Evolutionary conservation across 345 rosid species (phyloP).

Genomic region (Erucastrum elatum): DNA sequence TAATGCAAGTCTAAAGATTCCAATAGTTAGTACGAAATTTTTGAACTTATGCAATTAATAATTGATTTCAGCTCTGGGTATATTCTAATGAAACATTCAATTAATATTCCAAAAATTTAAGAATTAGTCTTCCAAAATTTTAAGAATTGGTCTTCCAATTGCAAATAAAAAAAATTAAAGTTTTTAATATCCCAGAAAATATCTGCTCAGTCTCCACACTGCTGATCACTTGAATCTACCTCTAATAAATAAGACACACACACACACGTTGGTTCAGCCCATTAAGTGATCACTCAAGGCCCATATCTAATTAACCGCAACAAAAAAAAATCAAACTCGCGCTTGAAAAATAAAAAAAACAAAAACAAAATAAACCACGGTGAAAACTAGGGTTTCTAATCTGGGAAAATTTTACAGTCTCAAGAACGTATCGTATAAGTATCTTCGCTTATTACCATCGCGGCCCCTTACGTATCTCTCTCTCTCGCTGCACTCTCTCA

Average conservation of each 20-base stretch:
- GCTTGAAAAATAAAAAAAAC: neutral
- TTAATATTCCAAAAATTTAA: too few species aligned
- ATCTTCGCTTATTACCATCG: neutral
- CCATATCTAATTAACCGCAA: slow-evolving; percentile 9
- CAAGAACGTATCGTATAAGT: neutral
- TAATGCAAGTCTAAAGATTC: neutral
- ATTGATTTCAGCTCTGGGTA: neutral
- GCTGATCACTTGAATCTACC: too few species aligned
- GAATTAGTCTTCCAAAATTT: too few species aligned
- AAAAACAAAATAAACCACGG: slow-evolving; percentile 3
- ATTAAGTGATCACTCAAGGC: slow-evolving; percentile 17
- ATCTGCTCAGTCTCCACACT: neutral
- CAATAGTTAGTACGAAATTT: neutral
- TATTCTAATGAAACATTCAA: neutral
- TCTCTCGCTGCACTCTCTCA: neutral
- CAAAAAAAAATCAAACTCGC: neutral
- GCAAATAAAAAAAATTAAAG: too few species aligned
- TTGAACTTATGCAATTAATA: neutral
- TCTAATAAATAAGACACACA: neutral
- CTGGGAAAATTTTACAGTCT: slow-evolving; percentile 7
- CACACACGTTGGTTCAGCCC: slow-evolving; percentile 6
- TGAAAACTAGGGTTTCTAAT: slow-evolving; percentile 38
- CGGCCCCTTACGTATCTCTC: neutral
- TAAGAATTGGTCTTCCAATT: too few species aligned
- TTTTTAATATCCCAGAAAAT: neutral